Evolutionary conservation across 2,329 filamentous ascomycete species (phyloP), one percentile per base, ranked within the genome.

Genomic region (Cryphonectria radicalis): DNA sequence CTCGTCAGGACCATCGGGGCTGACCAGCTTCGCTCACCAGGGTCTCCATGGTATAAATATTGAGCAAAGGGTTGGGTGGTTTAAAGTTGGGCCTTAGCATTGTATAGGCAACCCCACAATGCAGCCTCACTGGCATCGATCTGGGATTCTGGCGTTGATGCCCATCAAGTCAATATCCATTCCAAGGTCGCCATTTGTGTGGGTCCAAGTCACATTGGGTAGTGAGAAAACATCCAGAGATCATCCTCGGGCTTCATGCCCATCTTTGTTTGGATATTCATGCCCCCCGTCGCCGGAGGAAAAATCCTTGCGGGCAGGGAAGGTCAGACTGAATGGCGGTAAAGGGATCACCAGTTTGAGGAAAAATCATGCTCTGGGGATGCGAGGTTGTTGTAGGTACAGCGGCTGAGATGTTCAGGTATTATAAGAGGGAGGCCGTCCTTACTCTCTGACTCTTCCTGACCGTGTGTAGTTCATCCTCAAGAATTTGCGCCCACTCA

Each of bases 121-220:
- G 50, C 68, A 65, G 68, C 68, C 68, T 70, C 63, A 67, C 46
- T 59, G 28, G 11, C 25, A 46, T 50, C 68, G 63, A 40, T 40
- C 59, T n/a, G 35, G 59, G 59, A 14, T 70, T 37, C 25, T 64
- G 63, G 68, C 53, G 66, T 62, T 53, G 63, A 66, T 70, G 63
- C 43, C 46, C 53, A 53, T 70, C 22, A 11, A 40, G 37, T 37
- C 6, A 37, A 37, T 4, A 37, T 32, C 57, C 50, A 28, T 28
- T 37, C 37, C 14, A 50, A 66, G 68, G 63, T 40, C 66, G 28
- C 42, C 25, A 25, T 3, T 28, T 28, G 14, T 62, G 46, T 67
- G 63, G 28, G 8, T 62, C 32, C 35, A 28, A 42, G 53, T 8
- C 35, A 28, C 13, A 35, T 59, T 59, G 55, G 28, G 55, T 22